Conservation (phyloP, 2,329 filamentous ascomycete genomes). For the Cercospora zeina region DNA sequence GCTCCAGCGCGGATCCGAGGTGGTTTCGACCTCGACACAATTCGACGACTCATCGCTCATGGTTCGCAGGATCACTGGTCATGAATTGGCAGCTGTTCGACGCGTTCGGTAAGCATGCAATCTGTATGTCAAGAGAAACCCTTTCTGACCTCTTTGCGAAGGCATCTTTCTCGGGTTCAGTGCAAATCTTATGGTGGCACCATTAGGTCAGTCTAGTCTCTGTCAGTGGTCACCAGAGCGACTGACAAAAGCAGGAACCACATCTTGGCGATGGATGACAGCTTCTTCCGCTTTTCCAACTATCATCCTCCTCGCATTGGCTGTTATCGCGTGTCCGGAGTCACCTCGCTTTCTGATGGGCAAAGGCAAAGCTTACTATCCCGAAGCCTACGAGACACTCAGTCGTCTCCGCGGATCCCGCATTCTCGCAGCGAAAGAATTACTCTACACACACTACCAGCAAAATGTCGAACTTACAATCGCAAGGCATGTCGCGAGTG, state of each 20-base stretch:
- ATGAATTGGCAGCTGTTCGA: slow-evolving; percentile 41
- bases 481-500: neutral
- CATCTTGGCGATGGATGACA: slow-evolving; percentile 36
- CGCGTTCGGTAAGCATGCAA: slow-evolving; percentile 30
- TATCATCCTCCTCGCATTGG: slow-evolving; percentile 32
- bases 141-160: neutral
- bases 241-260: neutral
- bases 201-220: slow-evolving; percentile 21
- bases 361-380: slow-evolving; percentile 21
- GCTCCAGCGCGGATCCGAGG: slow-evolving; percentile 33
- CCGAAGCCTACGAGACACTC: slow-evolving; percentile 33
- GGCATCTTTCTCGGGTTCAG: slow-evolving; percentile 36
- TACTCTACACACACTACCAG: slow-evolving; percentile 36
- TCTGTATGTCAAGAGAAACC: too few species aligned
- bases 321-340: slow-evolving; percentile 35
- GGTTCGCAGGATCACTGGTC: slow-evolving; percentile 26
- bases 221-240: too few species aligned
- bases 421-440: slow-evolving; percentile 37
- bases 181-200: slow-evolving; percentile 33
- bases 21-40: neutral
- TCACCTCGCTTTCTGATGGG: slow-evolving; percentile 37
- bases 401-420: slow-evolving; percentile 30
- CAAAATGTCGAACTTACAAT: slow-evolving; percentile 31
- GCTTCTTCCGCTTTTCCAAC: slow-evolving; percentile 35
- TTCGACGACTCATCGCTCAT: slow-evolving; percentile 16